These are phyloP conservation scores for Fusarium sp. DNA, from an alignment of 2,329 filamentous ascomycete species.

Conservation along the genomic window DNA sequence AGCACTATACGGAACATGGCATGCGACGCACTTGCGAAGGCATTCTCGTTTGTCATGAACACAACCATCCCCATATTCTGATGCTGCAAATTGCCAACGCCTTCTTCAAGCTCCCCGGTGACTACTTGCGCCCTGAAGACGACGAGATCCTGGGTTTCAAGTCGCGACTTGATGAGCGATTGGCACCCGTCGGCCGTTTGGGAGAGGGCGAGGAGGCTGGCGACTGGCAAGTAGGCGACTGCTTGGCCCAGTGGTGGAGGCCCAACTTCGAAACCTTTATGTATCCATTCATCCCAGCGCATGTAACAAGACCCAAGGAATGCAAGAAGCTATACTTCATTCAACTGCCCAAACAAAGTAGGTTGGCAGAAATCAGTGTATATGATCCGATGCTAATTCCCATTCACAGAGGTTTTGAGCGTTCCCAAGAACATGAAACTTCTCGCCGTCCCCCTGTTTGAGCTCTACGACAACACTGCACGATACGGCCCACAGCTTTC, in stretches of 20 bases:
- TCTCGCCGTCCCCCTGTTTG: conserved; percentile 94
- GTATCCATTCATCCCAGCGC: conserved; percentile 97
- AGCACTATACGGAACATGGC: conserved; percentile 90
- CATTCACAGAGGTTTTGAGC: conserved; percentile 81
- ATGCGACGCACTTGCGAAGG: conserved; percentile 98
- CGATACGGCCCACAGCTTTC: conserved; percentile 96
- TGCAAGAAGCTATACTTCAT: conserved; percentile 99
- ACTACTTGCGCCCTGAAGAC: conserved; percentile 90
- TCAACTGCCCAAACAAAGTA: conserved; percentile 91
- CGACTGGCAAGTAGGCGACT: conserved; percentile 95
- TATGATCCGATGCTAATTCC: conserved; percentile 6
- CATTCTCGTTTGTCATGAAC: conserved; percentile 96
- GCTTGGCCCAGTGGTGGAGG: conserved; percentile 97
- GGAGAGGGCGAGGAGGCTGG: conserved; percentile 85
- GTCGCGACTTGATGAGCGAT: conserved; percentile 86
- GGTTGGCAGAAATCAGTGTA: neutral
- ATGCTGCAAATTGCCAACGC: conserved; percentile 99
- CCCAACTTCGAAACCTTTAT: conserved; percentile 99
- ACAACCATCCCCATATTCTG: conserved; percentile 97
- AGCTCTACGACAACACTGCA: conserved; percentile 96
- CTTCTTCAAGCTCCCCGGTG: conserved; percentile 98
- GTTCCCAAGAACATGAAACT: conserved; percentile 99
- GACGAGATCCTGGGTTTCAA: conserved; percentile 98
- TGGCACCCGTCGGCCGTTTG: conserved; percentile 89
- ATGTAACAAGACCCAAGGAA: conserved; percentile 96